phyloP scores from a whole-genome alignment of 1,139 yeast genomes.

The Debaryomyces fabryi region DNA sequence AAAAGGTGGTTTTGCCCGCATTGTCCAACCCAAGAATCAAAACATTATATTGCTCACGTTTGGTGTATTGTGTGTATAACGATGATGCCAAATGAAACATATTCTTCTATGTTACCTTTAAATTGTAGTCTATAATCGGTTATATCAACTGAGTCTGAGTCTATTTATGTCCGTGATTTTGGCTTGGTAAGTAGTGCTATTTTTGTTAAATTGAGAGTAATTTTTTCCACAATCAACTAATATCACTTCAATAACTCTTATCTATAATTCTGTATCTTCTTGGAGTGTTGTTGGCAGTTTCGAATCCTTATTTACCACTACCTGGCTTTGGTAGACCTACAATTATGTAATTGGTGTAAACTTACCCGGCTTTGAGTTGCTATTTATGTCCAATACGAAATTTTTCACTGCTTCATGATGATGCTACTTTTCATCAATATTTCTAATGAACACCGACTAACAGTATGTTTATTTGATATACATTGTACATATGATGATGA shows the following conservation, averaged over 20 bases:
- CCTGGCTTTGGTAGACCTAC: slow-evolving; percentile 3
- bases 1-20: slow-evolving; percentile 83
- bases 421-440: neutral
- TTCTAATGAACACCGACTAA: neutral
- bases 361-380: slow-evolving; percentile 9
- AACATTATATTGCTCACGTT: slow-evolving; percentile 55
- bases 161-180: neutral
- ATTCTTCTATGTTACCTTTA: neutral
- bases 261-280: neutral
- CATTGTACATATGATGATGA: slow-evolving; percentile 23
- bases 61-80: slow-evolving; percentile 49
- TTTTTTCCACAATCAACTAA: neutral
- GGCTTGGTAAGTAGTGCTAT: neutral
- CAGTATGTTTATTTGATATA: slow-evolving; percentile 1
- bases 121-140: neutral
- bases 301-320: neutral
- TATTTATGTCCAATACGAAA: neutral
- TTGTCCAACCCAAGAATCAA: slow-evolving; percentile 89
- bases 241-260: neutral
- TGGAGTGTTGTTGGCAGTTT: neutral
- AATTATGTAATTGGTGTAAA: neutral
- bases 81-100: slow-evolving; percentile 54
- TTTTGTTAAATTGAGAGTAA: neutral
- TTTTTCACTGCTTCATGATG: neutral
- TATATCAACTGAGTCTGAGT: neutral